Conservation (phyloP, 1,284 basidiomycete genomes). For the Takashimella tepidaria region DNA sequence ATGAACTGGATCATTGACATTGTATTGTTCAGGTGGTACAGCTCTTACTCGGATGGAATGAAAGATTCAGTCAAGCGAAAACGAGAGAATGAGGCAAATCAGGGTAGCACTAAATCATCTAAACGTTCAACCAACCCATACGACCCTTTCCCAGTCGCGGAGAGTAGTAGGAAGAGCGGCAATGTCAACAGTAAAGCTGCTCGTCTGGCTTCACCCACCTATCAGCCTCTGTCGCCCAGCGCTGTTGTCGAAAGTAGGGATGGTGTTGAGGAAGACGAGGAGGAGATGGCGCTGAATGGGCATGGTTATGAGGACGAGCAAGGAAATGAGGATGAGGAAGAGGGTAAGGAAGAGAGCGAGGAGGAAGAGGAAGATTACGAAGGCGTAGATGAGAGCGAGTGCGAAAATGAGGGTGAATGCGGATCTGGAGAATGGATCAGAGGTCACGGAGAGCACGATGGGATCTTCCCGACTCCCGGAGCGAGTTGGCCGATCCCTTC, state of each 20-base stretch:
- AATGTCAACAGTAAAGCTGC: background rate
- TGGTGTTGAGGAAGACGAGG: conserved; percentile 1
- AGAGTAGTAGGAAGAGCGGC: too few relatives aligned
- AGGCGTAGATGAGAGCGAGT: conserved; percentile 1
- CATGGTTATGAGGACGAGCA: background rate
- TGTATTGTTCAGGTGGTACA: conserved; percentile 19
- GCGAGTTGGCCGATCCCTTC: conserved; percentile 10
- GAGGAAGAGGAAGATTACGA: conserved; percentile 6
- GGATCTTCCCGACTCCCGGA: conserved; percentile 14
- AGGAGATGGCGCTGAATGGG: background rate
- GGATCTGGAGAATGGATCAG: conserved; percentile 1
- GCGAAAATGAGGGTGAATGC: background rate
- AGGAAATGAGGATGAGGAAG: background rate
- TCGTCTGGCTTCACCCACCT: conserved; percentile 7
- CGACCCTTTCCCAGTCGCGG: background rate
- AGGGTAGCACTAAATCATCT: background rate
- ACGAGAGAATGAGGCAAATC: background rate
- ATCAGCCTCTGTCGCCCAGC: conserved; percentile 13
- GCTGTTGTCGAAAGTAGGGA: background rate
- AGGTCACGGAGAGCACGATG: background rate
- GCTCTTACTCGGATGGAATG: background rate
- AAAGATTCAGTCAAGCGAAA: background rate
- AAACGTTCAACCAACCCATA: conserved; percentile 7
- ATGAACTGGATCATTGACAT: too few relatives aligned
- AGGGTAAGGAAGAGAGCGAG: background rate